phyloP scores from a whole-genome alignment of 2,329 filamentous ascomycete species.

The Pestalotiopsis sp. region DNA sequence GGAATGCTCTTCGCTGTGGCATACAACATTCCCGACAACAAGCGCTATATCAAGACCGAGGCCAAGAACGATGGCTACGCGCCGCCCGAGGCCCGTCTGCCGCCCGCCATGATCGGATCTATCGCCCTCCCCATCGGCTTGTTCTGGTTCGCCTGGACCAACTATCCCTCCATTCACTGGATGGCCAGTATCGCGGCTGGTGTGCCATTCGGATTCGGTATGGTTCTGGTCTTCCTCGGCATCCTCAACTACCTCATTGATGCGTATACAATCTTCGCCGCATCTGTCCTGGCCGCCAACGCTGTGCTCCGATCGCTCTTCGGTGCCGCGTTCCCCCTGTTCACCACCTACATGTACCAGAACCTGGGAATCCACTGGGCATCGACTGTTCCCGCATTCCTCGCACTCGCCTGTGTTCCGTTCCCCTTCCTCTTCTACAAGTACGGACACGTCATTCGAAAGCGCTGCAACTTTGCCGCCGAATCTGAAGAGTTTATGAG shows the following conservation, averaged over 20 bases:
- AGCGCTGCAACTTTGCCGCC: conserved; percentile 57
- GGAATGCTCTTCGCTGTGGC: conserved; percentile 64
- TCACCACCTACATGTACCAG: conserved; percentile 51
- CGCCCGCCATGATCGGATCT: conserved; percentile 63
- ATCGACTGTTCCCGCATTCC: conserved; percentile 11
- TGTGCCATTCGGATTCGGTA: conserved; percentile 40
- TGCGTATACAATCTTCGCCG: conserved; percentile 68
- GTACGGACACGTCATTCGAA: conserved; percentile 55
- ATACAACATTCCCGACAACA: conserved; percentile 60
- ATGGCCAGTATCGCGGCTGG: conserved; percentile 44
- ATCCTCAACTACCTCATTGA: conserved; percentile 63
- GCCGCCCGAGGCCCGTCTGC: conserved; percentile 68
- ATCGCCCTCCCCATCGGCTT: conserved; percentile 65
- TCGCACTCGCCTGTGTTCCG: conserved; percentile 52
- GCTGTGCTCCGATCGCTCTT: conserved; percentile 73
- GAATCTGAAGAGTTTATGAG: conserved; percentile 51
- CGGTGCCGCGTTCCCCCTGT: conserved; percentile 73
- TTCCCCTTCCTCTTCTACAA: conserved; percentile 64
- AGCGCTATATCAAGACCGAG: conserved; percentile 45
- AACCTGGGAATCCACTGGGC: conserved; percentile 16
- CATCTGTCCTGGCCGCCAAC: conserved; percentile 73
- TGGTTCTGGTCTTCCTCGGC: conserved; percentile 59
- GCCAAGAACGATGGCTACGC: conserved; percentile 50
- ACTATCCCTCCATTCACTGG: conserved; percentile 54
- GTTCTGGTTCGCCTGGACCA: conserved; percentile 73